Percentiles rank a stretch among this genome's conserved stretches.
Evolutionary conservation across 2,329 filamentous ascomycete genomes (phyloP).

Genomic region (Xylariaceae sp.): DNA sequence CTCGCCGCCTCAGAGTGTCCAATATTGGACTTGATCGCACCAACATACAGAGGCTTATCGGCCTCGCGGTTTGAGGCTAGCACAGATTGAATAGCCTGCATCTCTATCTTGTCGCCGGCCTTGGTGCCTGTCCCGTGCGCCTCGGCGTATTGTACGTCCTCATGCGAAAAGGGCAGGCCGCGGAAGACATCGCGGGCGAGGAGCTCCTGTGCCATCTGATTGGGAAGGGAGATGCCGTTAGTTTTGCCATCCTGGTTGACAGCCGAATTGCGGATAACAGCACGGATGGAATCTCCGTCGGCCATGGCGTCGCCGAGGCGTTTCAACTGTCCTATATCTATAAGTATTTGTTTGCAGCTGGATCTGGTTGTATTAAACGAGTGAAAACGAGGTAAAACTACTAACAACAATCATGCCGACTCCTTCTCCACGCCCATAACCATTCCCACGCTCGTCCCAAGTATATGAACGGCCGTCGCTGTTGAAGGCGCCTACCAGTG

Average conservation of each 20-base stretch:
- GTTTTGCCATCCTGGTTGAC: constrained; percentile 48
- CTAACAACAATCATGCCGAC: constrained; percentile 40
- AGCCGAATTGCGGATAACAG: constrained; percentile 43
- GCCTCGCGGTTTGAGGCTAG: constrained; percentile 9
- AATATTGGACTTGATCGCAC: constrained; percentile 30
- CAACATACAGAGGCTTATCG: constrained; percentile 13
- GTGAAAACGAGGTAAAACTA: not conserved
- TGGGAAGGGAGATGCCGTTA: constrained; percentile 44
- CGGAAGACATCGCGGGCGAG: constrained; percentile 31
- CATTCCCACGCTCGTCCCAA: constrained; percentile 43
- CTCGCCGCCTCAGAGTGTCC: constrained; percentile 27
- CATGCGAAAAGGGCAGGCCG: constrained; percentile 19
- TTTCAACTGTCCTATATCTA: constrained; percentile 36
- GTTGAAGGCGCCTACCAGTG: constrained; percentile 24
- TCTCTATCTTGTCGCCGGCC: constrained; percentile 23
- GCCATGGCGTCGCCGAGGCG: constrained; percentile 45
- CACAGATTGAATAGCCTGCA: constrained; percentile 13
- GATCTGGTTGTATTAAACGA: not conserved
- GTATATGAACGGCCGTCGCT: constrained; percentile 33
- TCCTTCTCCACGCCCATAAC: constrained; percentile 48
- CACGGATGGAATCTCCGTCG: constrained; percentile 39
- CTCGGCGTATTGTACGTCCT: constrained; percentile 34
- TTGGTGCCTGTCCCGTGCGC: constrained; percentile 36
- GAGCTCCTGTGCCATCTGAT: constrained; percentile 26
- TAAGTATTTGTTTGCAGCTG: not conserved